Evolutionary conservation across 768 basidiomycete genomes (phyloP).

Genomic region (Boletus huronensis): DNA sequence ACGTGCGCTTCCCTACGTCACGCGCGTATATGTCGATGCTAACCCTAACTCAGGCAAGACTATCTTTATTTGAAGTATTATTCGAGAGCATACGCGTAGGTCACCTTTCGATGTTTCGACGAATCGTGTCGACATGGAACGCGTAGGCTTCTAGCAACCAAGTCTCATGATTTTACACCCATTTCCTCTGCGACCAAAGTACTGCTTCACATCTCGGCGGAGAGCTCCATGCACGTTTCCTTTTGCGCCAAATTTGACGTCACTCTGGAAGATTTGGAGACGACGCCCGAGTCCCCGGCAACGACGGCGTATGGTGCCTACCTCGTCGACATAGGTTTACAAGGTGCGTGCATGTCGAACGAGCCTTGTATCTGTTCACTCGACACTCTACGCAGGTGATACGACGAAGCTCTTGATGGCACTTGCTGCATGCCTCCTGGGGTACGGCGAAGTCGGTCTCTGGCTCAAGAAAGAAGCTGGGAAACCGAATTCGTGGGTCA

Average conservation of each 20-base stretch:
- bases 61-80: slow-evolving; percentile 83
- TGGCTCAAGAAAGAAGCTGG: slow-evolving; percentile 65
- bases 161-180: slow-evolving; percentile 59
- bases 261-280: slow-evolving; percentile 53
- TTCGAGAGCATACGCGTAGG: slow-evolving; percentile 72
- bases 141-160: slow-evolving; percentile 69
- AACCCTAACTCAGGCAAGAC: slow-evolving; percentile 57
- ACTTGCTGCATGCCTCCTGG: slow-evolving; percentile 79
- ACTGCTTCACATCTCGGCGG: slow-evolving; percentile 60
- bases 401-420: slow-evolving; percentile 71
- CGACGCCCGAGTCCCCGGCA: slow-evolving; percentile 60
- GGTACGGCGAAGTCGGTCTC: slow-evolving; percentile 89
- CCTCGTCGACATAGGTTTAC: slow-evolving; percentile 73
- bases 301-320: slow-evolving; percentile 88
- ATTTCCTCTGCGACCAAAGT: slow-evolving; percentile 64
- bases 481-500: slow-evolving; percentile 47
- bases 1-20: slow-evolving; percentile 14
- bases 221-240: slow-evolving; percentile 66
- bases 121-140: not conserved
- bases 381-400: slow-evolving; percentile 49
- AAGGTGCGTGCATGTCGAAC: slow-evolving; percentile 19
- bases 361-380: not conserved
- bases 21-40: not conserved
- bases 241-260: slow-evolving; percentile 76
- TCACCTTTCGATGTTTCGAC: not conserved